Evolutionary conservation across 805 yeast species (phyloP).

Genomic region (Ascoidea tarda): DNA sequence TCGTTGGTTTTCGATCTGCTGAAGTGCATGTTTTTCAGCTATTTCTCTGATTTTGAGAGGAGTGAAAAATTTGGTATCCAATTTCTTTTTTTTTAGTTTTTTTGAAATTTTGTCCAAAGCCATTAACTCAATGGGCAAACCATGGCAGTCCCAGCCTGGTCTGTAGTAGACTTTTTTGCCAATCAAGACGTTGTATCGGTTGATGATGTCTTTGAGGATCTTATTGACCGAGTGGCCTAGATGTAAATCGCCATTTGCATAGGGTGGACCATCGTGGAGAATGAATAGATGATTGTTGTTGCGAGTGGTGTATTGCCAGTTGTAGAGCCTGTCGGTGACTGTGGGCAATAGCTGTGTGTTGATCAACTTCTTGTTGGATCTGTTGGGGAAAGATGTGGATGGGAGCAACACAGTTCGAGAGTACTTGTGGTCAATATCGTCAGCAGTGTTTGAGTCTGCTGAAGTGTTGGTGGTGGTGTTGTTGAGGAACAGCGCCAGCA

Average conservation of each 20-base stretch:
- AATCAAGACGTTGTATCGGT: slow-evolving; percentile 49
- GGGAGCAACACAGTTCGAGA: slow-evolving; percentile 53
- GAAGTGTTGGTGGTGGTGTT: too few species aligned
- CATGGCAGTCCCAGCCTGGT: slow-evolving; percentile 99
- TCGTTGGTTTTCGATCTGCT: slow-evolving; percentile 50
- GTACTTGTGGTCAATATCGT: slow-evolving; percentile 20
- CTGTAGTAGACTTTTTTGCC: slow-evolving; percentile 55
- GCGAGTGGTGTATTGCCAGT: slow-evolving; percentile 33
- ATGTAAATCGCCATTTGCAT: slow-evolving; percentile 91
- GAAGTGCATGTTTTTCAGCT: slow-evolving; percentile 57
- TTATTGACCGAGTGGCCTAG: slow-evolving; percentile 89
- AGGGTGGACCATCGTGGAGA: slow-evolving; percentile 96
- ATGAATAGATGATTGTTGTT: slow-evolving; percentile 31
- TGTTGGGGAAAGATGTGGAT: slow-evolving; percentile 47
- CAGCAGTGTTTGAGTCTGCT: too few species aligned
- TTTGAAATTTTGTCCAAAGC: slow-evolving; percentile 39
- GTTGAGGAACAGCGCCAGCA: too few species aligned
- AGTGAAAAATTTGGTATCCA: background rate
- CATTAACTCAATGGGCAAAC: slow-evolving; percentile 88
- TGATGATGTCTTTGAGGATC: slow-evolving; percentile 73
- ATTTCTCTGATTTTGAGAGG: slow-evolving; percentile 45
- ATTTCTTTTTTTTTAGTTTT: slow-evolving; percentile 15
- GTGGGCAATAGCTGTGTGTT: slow-evolving; percentile 31
- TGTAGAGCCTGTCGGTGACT: slow-evolving; percentile 46
- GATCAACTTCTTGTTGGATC: slow-evolving; percentile 34